phyloP scores from a whole-genome alignment of 2,329 filamentous ascomycete genomes.

The Coniochaeta prunicola region DNA sequence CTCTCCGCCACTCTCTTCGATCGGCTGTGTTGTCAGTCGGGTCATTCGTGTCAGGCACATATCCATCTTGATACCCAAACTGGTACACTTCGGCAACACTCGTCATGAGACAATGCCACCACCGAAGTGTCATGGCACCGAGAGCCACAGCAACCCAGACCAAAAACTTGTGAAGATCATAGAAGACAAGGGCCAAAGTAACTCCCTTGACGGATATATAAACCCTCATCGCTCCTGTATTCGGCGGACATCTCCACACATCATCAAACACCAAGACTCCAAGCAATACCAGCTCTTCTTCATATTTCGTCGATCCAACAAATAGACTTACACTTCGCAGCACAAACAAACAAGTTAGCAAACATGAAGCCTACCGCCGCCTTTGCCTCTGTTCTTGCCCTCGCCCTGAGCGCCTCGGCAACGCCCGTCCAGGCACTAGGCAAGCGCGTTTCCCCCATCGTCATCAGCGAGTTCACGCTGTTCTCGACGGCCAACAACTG shows the following conservation, averaged over 20 bases:
- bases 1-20: neutral
- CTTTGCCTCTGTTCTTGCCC: neutral
- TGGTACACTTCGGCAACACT: neutral
- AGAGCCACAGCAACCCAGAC: neutral
- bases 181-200: neutral
- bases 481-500: neutral
- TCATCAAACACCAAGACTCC: neutral
- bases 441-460: neutral
- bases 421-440: neutral
- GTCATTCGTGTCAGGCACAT: neutral
- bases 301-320: neutral
- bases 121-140: neutral
- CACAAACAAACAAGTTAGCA: neutral
- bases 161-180: neutral
- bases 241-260: neutral
- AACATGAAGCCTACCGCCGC: neutral
- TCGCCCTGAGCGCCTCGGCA: neutral
- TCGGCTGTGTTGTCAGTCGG: neutral
- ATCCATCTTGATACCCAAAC: neutral
- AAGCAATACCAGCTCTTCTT: neutral
- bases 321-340: neutral
- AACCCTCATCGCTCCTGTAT: neutral
- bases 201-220: neutral
- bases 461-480: neutral
- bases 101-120: neutral